These are phyloP conservation scores for Lyophyllum semitale DNA, from an alignment of 768 basidiomycete genomes.

Conservation along the genomic window DNA sequence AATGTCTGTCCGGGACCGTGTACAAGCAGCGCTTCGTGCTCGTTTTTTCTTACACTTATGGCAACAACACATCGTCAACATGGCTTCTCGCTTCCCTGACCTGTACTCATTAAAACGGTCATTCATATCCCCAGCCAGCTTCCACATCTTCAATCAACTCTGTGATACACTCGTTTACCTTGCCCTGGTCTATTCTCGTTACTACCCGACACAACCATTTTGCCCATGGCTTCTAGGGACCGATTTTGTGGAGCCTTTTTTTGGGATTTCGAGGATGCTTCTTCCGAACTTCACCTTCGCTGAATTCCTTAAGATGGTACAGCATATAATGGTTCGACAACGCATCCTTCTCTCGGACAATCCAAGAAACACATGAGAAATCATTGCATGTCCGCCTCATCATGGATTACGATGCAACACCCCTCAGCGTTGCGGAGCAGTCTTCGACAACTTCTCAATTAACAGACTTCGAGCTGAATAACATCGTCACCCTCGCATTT, in stretches of 20 bases:
- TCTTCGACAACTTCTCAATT: not conserved
- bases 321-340: conserved; percentile 27
- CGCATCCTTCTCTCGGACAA: conserved; percentile 23
- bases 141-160: conserved; percentile 27
- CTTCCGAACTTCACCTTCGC: conserved; percentile 28
- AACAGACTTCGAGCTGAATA: too few species aligned
- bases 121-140: conserved; percentile 25
- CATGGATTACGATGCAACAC: not conserved
- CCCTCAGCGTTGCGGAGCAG: not conserved
- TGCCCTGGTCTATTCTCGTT: conserved; percentile 13
- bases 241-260: conserved; percentile 29
- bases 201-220: conserved; percentile 23
- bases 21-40: conserved; percentile 17
- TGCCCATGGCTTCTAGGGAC: conserved; percentile 24
- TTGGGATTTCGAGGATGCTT: conserved; percentile 24
- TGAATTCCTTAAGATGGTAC: conserved; percentile 24
- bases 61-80: conserved; percentile 12
- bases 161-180: conserved; percentile 26
- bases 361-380: not conserved
- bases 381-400: not conserved
- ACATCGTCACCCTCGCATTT: too few species aligned
- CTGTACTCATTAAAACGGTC: conserved; percentile 20
- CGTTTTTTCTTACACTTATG: conserved; percentile 24
- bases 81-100: conserved; percentile 19
- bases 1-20: conserved; percentile 16